Base-by-base conservation (phyloP, 1,284 basidiomycete species). In the Puccinia horiana region DNA sequence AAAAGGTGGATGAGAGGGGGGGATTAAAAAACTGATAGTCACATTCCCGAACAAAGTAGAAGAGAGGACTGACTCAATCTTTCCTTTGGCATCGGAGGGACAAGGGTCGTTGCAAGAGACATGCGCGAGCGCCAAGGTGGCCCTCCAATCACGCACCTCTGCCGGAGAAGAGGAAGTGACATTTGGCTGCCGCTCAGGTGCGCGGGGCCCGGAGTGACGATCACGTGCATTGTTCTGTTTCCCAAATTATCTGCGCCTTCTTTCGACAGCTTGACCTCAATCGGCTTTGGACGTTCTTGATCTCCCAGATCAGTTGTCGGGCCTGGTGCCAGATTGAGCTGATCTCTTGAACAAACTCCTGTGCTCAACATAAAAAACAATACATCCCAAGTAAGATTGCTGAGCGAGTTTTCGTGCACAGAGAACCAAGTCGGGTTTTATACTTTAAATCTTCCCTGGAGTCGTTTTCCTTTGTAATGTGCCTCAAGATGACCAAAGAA, bases 321-420 rank as follows among this genome's bases (percentile, higher is more conserved):
- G 70, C 79, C 2, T 61, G 70, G 58, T 74, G 40, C 79, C 79
- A 81, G 23, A 81, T 81, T 29, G 79, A 81, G 6, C n/a, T 74
- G 47, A 81, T 65, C 47, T 81, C 35, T 35, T 81, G 54, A 18
- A 81, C 79, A 40, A 47, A 73, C 42, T 81, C 79, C 79, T 81
- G 42, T 35, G 63, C 26, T 9, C 18, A 56, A 12, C 29, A 40
- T 40, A 20, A 70, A n/a, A 72, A 70, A n/a, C 70, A 35, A 70
- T 32, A 61, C 49, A 20, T 11, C 16, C 61, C 8, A 69, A 23
- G 35, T 65, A 26, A 77, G 58, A n/a, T n/a, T n/a, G n/a, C n/a
- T n/a, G n/a, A n/a, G n/a, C n/a, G n/a, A n/a, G n/a, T n/a, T n/a
- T n/a, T n/a, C n/a, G n/a, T n/a, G n/a, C n/a, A n/a, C n/a, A n/a